Evolutionary conservation across 495 filamentous ascomycete genomes (phyloP), one percentile per base, ranked within the genome.

Genomic region (Thermothielavioides terrestris): DNA sequence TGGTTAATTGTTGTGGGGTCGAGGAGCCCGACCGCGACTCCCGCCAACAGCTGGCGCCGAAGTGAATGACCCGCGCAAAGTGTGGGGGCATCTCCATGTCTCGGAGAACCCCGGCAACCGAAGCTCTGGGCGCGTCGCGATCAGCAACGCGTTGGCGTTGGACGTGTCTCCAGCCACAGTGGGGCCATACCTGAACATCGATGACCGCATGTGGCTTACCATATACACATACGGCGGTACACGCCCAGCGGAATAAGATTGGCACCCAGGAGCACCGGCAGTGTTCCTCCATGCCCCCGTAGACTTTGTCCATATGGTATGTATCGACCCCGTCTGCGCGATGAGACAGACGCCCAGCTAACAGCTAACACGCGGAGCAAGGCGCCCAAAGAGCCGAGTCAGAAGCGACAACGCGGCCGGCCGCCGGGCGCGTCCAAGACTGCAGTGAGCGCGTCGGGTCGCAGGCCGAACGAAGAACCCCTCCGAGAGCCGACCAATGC

Each of bases 391-490:
- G 37, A 54, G 38, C 56, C 65, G 38, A 68, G 64, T 42, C 67
- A 68, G 27, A 69, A 72, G 49, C 62, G 65, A 23, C 70, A 68
- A 53, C 68, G 68, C 61, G 68, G 69, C 54, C 67, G 65, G 39
- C 64, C 57, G 1, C 32, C 57, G 6, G 63, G 59, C 68, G 67
- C 69, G 69, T 69, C 63, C 38, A 58, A 63, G 48, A 50, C 54
- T 22, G 48, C 53, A 17, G 60, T 47, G 15, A 60, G 55, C 71
- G 68, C 66, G 68, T 68, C 67, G 10, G 23, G 40, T 27, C 58
- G 30, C 23, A 37, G 39, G 14, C 25, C 28, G 21, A 39, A 21
- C 9, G 21, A 41, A 30, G 42, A n/a, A n/a, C 9, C 27, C 9
- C 2, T 34, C 0, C 17, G n/a, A 3, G 34, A 45, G 26, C 12